Evolutionary conservation across 352 stramenopile species (phyloP), one percentile per base, ranked within the genome.

Genomic region (Pythium plurisporium): DNA sequence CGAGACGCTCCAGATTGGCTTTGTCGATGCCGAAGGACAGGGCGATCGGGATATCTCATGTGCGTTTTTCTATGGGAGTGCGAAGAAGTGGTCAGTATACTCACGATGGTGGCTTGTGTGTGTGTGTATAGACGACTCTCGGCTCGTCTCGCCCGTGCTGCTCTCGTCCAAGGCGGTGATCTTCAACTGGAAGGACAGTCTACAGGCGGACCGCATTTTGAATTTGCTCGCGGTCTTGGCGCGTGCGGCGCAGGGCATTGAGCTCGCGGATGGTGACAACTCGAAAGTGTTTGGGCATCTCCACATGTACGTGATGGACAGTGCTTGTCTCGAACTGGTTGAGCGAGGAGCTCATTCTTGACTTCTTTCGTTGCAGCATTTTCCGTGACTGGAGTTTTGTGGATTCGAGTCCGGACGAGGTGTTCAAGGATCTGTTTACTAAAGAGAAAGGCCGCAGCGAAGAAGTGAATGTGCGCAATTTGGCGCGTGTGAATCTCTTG

Each of bases 381-480:
- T 95, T 95, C 34, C 82, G 85, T n/a, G 85, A 95, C 59, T 95
- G 85, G 85, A 95, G 83, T 48, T 95, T 95, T 59, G 79, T 95
- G 25, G 60, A 93, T 46, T 91, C 81, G 56, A 93, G 76, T 14
- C 82, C 85, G 0, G 79, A 89, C 22, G 73, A 89, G 54, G 85
- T 95, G 12, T 91, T 79, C 64, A 70, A 80, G 27, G 80, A 91
- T 59, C 26, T 95, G 44, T 93, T 95, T 45, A 67, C 81, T 38
- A 91, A 91, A 54, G 85, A 95, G 36, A 93, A 91, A 29, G 82
- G 82, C 4, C 74, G 74, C 6, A 86, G 78, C 48, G 76, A 89
- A 17, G 85, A 95, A 64, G 82, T 91, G 26, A 88, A 87, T 30
- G 68, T 90, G 26, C 79, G 85, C 36, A 95, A 95, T 40, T 55